Conservation (phyloP, 75 land plant species). For the Sequoiadendron giganteum region DNA sequence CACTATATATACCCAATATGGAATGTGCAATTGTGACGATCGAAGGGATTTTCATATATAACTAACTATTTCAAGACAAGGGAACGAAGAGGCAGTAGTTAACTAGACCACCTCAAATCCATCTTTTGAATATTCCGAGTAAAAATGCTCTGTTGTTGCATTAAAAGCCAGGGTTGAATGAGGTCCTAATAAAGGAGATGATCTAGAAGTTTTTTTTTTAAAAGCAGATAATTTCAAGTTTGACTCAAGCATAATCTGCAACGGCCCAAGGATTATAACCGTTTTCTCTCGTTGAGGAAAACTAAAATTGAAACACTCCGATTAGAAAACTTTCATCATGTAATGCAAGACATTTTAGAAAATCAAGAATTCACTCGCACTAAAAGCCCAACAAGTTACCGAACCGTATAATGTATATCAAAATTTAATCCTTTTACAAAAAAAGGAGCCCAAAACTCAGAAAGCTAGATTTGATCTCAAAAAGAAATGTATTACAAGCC, state of each 20-base stretch:
- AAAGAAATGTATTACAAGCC: not conserved
- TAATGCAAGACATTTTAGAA: not conserved
- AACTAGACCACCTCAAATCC: not conserved
- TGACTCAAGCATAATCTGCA: not conserved
- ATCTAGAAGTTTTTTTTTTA: not conserved
- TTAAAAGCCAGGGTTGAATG: not conserved
- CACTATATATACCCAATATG: not conserved
- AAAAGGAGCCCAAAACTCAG: not conserved
- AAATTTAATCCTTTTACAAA: not conserved
- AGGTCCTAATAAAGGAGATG: not conserved
- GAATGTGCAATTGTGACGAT: not conserved
- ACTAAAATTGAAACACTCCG: not conserved
- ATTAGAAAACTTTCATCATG: not conserved
- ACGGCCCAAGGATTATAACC: not conserved
- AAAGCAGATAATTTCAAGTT: too few species aligned
- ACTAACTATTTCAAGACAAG: not conserved
- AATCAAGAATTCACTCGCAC: not conserved
- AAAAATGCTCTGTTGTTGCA: not conserved
- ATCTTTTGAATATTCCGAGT: not conserved
- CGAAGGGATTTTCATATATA: not conserved
- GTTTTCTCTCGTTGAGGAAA: not conserved
- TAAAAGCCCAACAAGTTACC: not conserved
- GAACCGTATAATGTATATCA: not conserved
- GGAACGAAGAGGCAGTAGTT: not conserved
- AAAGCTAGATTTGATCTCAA: not conserved